These are phyloP conservation scores for Hydnum rufescens DNA, from an alignment of 768 basidiomycete genomes.

Conservation along the genomic window DNA sequence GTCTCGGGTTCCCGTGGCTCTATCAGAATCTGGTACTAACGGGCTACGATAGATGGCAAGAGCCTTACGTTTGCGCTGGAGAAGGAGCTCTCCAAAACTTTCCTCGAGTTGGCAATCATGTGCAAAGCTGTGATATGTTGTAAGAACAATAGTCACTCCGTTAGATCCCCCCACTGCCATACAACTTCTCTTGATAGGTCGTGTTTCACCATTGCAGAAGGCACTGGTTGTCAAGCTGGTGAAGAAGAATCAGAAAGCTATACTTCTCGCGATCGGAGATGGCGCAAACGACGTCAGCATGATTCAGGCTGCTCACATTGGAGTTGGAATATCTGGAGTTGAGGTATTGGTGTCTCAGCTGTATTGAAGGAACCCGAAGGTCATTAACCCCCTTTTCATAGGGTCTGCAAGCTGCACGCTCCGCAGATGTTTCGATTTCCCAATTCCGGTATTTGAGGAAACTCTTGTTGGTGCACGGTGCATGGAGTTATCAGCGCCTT, in stretches of 20 bases:
- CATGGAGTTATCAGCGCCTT: conserved; percentile 93
- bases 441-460: conserved; percentile 95
- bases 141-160: conserved; percentile 21
- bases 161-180: not conserved
- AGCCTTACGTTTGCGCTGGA: conserved; percentile 83
- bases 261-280: conserved; percentile 91
- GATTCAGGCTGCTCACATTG: conserved; percentile 98
- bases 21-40: not conserved
- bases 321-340: conserved; percentile 92
- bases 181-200: conserved; percentile 30
- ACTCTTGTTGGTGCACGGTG: conserved; percentile 84
- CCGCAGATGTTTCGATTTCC: conserved; percentile 92
- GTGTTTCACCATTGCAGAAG: conserved; percentile 94
- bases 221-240: conserved; percentile 97
- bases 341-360: conserved; percentile 32
- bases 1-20: not conserved
- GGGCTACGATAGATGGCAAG: conserved; percentile 55
- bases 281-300: conserved; percentile 98
- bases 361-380: conserved; percentile 3
- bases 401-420: conserved; percentile 96
- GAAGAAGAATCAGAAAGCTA: conserved; percentile 85
- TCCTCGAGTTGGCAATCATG: conserved; percentile 90
- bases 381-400: conserved; percentile 15
- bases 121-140: conserved; percentile 99
- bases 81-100: conserved; percentile 73